Base-by-base conservation (phyloP, 768 basidiomycete genomes). In the Lactifluus rugatus region DNA sequence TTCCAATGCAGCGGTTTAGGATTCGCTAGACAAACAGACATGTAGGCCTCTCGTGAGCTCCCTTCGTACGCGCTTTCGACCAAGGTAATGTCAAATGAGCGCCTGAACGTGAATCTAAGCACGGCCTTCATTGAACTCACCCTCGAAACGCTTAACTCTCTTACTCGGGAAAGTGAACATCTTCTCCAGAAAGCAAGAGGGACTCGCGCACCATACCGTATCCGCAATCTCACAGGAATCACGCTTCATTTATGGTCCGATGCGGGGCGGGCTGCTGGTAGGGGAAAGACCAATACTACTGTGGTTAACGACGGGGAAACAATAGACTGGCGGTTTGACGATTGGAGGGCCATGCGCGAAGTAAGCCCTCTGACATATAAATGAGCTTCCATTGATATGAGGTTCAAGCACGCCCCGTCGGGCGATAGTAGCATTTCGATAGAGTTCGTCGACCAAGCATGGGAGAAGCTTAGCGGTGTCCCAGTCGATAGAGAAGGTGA, bases 301-400 rank as follows among this genome's bases (percentile, higher is more conserved):
- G 81, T 83, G 65, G 73, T 99, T 37, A 73, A 81, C 19, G 80
- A 92, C 62, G 86, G 87, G 37, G 79, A 89, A 66, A 82, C 78
- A 8, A 75, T 90, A 4, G 94, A 97, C 56, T 98, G 96, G 96
- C 79, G 96, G 55, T 97, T 98, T 66, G 93, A 97, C 68, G 94
- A 98, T 66, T 93, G 92, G 87, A 87, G 86, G 69, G 87, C 85
- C 4, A 85, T 89, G 75, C 83, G 96, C 68, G 96, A 99, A 76
- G 93, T 92, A 67, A 60, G 76, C 54, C 7, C 13, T 23, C 41
- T 31, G 21, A 36, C 26, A 36, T 31, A 25, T 16, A 11, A 14
- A 5, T n/a, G 50, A 21, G 4, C 31, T 31, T n/a, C 26, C 41
- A 34, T 21, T 58, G 11, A 62, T 45, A 31, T 52, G 23, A n/a